These are phyloP conservation scores for Reutealis trisperma DNA, from an alignment of 345 rosid species.

Conservation along the genomic window DNA sequence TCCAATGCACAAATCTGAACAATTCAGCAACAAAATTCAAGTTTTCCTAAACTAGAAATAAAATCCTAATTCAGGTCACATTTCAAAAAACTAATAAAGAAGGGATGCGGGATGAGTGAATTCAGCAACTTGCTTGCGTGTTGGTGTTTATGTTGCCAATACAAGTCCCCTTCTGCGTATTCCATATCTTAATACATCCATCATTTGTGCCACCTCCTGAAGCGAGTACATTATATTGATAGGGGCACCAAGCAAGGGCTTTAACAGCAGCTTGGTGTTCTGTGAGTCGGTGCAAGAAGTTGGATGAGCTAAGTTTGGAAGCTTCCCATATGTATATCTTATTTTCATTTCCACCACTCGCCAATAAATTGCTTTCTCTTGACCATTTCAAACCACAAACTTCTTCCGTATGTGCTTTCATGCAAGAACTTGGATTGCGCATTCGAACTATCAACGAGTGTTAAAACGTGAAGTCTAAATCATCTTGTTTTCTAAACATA, in stretches of 20 bases:
- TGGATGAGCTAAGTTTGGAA: constrained; percentile 48
- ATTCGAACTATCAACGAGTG: constrained; percentile 37
- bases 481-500: background rate
- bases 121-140: constrained; percentile 43
- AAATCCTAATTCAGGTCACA: background rate
- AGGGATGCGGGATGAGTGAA: background rate
- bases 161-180: constrained; percentile 39
- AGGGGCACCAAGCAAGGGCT: constrained; percentile 66
- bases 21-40: background rate
- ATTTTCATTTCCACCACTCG: constrained; percentile 65
- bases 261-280: constrained; percentile 54
- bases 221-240: constrained; percentile 49
- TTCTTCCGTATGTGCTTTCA: constrained; percentile 42
- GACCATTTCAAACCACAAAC: constrained; percentile 60
- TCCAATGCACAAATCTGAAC: constrained; percentile 53
- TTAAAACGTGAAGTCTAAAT: background rate
- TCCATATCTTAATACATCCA: constrained; percentile 52
- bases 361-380: constrained; percentile 41
- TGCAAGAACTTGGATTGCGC: constrained; percentile 26
- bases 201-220: constrained; percentile 59
- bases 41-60: background rate
- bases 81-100: background rate
- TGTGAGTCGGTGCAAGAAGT: constrained; percentile 35
- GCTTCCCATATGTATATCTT: constrained; percentile 50
- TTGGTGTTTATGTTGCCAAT: constrained; percentile 35